Evolutionary conservation across 345 rosid species (phyloP), one percentile per base, ranked within the genome.

Genomic region (Cardamine chenopodiifolia): DNA sequence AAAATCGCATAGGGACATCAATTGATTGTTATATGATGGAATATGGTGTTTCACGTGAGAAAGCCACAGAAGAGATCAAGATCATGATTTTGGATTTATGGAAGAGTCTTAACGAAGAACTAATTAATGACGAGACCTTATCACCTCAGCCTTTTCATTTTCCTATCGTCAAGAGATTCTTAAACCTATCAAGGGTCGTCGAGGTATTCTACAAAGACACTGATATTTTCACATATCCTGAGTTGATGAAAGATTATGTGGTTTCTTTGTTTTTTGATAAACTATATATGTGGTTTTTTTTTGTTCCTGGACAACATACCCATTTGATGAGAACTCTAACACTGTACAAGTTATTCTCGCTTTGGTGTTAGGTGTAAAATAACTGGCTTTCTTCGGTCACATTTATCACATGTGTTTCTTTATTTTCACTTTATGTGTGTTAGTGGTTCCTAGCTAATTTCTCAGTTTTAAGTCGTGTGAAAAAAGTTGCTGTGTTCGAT

Each of bases 11-110:
- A 47, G 57, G 47, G 13, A 53, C 45, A 45, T 56, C n/a, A n/a
- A n/a, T n/a, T 47, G 78, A 74, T 57, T 74, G 78, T 15, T 67
- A 49, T 35, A 54, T 64, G 65, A 65, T 54, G 6, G 48, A 65
- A 34, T 59, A 75, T 58, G 62, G 47, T 12, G 34, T 75, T 35
- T 57, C 54, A 17, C 1, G 47, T 44, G 67, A 58, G 31, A 35
- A 75, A 67, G 62, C 73, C 32, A 1, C 0, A 2, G 44, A 74
- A 57, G 73, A 66, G 40, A 26, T 74, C 15, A 42, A 22, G 7
- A 4, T 32, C 22, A 35, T 58, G 49, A 4, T 5, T 3, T 11
- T 37, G 42, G 5, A 11, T 37, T 37, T 11, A 11, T 0, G 4
- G 13, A 35, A 35, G 40, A 39, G 15, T 4, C 13, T 39, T 12